Base-by-base conservation (phyloP, 139 green algal species). In the Chlorella sorokiniana region DNA sequence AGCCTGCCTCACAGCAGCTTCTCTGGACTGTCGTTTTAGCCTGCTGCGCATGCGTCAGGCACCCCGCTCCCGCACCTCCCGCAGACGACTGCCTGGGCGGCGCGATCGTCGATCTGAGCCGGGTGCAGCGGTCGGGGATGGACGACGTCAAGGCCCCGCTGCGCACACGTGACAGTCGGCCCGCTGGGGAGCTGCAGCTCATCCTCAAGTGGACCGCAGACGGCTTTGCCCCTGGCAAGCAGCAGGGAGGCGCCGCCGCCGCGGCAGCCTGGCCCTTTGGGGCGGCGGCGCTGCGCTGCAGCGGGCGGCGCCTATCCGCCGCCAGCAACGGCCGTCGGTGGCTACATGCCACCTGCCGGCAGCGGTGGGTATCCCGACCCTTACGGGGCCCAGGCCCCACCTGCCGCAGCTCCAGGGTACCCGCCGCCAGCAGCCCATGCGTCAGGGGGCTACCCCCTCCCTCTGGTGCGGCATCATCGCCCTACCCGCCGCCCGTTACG, bases 201-300 rank as follows among this genome's bases (percentile, higher is more conserved):
- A 78, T 78, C 31, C 48, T 78, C 4, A 78, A 78, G 35, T 78
- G 71, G 71, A 61, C 48, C n/a, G 6, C 44, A 0, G 71, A 78
- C 23, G 48, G 25, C 35, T 31, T 31, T 35, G 45, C 7, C 1
- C 51, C 4, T n/a, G n/a, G 29, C 48, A 29, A 78, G 71, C 69
- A 35, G 42, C 37, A 22, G 69, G 0, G 7, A n/a, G 27, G 27
- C 7, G 69, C 9, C 22, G 42, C 42, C 0, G 69, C 25, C 42
- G 33, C 33, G 11, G 31, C 14, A 33, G 42, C 40, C 2, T 75
- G 41, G 41, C 38, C 68, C 27, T 54, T 18, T 75, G 68, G 38
- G 23, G 65, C 65, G 33, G 37, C 65, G 48, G 37, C 16, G 67
- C 31, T 4, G 67, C 67, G 38, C 69, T 31, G 44, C 29, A 29